phyloP scores from a whole-genome alignment of 192 early-diverging fungal species.

The Coemansia sp. region DNA sequence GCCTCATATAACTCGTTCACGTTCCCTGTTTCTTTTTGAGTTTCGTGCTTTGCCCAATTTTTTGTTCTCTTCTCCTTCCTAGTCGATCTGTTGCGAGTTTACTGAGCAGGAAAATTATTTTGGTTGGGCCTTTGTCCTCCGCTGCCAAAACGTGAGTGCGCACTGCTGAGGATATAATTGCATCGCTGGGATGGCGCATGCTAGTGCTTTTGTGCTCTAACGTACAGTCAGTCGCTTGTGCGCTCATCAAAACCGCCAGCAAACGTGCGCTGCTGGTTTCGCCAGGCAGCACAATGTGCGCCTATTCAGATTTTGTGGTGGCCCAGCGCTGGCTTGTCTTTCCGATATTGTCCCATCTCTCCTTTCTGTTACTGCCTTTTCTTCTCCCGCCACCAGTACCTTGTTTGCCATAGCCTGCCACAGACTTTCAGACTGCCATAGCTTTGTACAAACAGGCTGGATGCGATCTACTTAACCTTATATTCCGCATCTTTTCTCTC shows the following conservation, averaged over 20 bases:
- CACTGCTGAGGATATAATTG: background rate
- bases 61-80: background rate
- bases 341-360: constrained; percentile 6
- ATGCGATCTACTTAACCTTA: background rate
- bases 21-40: background rate
- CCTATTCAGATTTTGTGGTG: constrained; percentile 9
- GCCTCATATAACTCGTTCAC: background rate
- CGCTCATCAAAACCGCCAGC: background rate
- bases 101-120: background rate
- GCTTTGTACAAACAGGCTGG: background rate
- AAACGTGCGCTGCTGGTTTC: background rate
- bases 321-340: constrained; percentile 10
- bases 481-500: background rate
- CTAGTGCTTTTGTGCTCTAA: background rate
- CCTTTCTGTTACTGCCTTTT: constrained; percentile 2
- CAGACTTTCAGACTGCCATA: background rate
- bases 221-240: constrained; percentile 5
- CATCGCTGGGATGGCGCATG: constrained; percentile 1
- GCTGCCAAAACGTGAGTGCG: background rate
- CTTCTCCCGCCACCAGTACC: constrained; percentile 7
- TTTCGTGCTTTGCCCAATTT: background rate
- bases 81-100: background rate
- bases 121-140: constrained; percentile 1
- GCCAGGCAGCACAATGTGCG: constrained; percentile 6
- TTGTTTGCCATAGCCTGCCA: constrained; percentile 4